Base-by-base conservation (phyloP, 768 basidiomycete species). In the Collybia sordida region DNA sequence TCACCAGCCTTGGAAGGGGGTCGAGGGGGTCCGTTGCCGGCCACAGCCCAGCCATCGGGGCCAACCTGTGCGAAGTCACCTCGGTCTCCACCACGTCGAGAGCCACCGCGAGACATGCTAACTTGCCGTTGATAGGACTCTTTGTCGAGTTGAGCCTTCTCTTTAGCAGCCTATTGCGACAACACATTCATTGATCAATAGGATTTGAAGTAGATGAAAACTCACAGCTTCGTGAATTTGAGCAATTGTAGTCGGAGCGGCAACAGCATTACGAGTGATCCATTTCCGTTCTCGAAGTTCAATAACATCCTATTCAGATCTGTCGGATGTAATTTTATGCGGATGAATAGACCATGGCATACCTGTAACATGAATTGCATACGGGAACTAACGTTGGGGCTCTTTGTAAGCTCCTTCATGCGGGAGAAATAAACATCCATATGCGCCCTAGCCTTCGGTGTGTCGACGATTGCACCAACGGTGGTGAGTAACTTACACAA, bases 331-430 rank as follows among this genome's bases (percentile, higher is more conserved):
- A 14, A 31, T 11, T 6, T 11, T 11, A 12, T 31, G 3, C 14
- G 11, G 5, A 31, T 31, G 11, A 11, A 3, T 31, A 53, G 45
- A 12, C 46, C 9, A 21, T 2, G 31, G 72, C 81, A 49, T 52
- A 96, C 95, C 84, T 92, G 84, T 50, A 99, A 78, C 94, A 98
- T 97, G 71, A 90, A 98, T 49, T 86, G 85, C 81, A 98, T 91
- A 60, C 97, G 88, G 15, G 93, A 80, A 51, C 82, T 84, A 54
- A 97, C 84, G 46, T 87, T 85, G 14, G 59, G 68, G 59, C 83
- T 90, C 72, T 86, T 86, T 36, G 80, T 73, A 54, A 98, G 74
- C 65, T 90, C 84, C 63, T 84, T 82, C 85, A 99, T 93, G 48
- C 96, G 82, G 31, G 80, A 76, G 76, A 98, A 97, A 78, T 97